phyloP scores from a whole-genome alignment of 2,329 filamentous ascomycete genomes.

The Endocalyx cinctus region DNA sequence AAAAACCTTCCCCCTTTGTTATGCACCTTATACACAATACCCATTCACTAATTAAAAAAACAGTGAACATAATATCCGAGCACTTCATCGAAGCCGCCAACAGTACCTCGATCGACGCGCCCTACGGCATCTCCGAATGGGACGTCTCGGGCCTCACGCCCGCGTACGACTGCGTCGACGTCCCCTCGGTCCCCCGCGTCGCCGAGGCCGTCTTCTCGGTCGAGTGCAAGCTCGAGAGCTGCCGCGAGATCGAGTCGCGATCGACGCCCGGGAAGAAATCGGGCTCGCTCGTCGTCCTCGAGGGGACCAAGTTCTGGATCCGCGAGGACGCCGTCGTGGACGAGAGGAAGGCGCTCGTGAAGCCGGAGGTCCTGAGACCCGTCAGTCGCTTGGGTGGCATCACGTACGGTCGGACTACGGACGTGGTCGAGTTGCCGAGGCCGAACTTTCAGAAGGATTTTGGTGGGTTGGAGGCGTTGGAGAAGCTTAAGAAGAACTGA shows the following conservation, averaged over 20 bases:
- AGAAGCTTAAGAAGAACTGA: conserved; percentile 51
- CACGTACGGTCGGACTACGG: conserved; percentile 67
- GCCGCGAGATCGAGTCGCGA: conserved; percentile 72
- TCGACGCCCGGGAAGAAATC: conserved; percentile 68
- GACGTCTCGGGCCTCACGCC: conserved; percentile 70
- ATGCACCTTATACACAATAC: too few relatives aligned
- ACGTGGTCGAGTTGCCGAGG: conserved; percentile 67
- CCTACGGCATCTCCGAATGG: conserved; percentile 77
- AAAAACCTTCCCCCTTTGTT: too few relatives aligned
- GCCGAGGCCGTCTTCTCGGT: conserved; percentile 78
- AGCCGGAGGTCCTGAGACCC: conserved; percentile 71
- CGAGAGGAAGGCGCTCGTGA: conserved; percentile 67
- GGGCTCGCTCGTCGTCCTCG: conserved; percentile 69
- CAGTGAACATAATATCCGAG: conserved; percentile 84
- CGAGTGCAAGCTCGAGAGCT: conserved; percentile 73
- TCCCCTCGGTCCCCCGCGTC: conserved; percentile 68
- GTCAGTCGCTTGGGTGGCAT: conserved; percentile 81
- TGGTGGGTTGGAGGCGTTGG: conserved; percentile 47
- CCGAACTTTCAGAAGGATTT: conserved; percentile 51
- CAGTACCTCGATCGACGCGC: conserved; percentile 71
- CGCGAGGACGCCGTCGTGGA: conserved; percentile 83
- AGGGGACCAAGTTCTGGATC: conserved; percentile 85
- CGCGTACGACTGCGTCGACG: conserved; percentile 56
- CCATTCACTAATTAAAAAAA: too few relatives aligned
- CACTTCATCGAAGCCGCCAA: conserved; percentile 86